Base-by-base conservation (phyloP, 2,329 filamentous ascomycete species). In the Laburnicola sp. region DNA sequence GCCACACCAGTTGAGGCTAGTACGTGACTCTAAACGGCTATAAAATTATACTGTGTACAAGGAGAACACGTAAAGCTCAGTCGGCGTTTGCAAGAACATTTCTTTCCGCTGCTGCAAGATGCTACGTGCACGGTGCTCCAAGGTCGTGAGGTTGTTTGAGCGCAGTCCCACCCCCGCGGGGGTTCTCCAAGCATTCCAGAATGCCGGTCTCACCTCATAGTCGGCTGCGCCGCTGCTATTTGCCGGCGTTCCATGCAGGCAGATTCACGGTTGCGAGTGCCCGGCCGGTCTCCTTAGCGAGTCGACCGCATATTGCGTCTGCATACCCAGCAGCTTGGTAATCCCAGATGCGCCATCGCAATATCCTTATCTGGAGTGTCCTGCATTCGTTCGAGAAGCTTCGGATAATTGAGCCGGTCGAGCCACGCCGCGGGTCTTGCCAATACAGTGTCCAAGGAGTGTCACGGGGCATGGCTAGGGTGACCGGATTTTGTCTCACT, bases 221-320 rank as follows among this genome's bases (percentile, higher is more conserved):
- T 8, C 25, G 21, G 43, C 8, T 22, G 32, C 43, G 30, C 32
- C 21, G 31, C 32, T 53, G 50, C 45, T 49, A 56, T 57, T 59
- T 63, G 41, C 57, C 57, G 57, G 54, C 57, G 44, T 51, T 41
- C 9, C 23, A 57, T 57, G 51, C 58, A 59, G 52, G 52, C 52
- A 48, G 30, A n/a, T n/a, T n/a, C n/a, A 54, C 37, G 52, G 52
- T 56, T 45, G 50, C 48, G 32, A 45, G 41, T 28, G n/a, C n/a
- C n/a, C n/a, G 32, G 31, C 25, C 5, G 43, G 43, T 16, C 30
- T 36, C 34, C 31, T 26, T 46, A 38, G 38, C 36, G n/a, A 34
- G 38, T 28, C 16, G 28, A 37, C 50, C 22, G 40, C 45, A 48
- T 36, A 36, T 40, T 53, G 35, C 40, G 45, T 48, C 45, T 35